Evolutionary conservation across 805 yeast species (phyloP), one percentile per base, ranked within the genome.

Genomic region (Tanozyma kutaoensis): DNA sequence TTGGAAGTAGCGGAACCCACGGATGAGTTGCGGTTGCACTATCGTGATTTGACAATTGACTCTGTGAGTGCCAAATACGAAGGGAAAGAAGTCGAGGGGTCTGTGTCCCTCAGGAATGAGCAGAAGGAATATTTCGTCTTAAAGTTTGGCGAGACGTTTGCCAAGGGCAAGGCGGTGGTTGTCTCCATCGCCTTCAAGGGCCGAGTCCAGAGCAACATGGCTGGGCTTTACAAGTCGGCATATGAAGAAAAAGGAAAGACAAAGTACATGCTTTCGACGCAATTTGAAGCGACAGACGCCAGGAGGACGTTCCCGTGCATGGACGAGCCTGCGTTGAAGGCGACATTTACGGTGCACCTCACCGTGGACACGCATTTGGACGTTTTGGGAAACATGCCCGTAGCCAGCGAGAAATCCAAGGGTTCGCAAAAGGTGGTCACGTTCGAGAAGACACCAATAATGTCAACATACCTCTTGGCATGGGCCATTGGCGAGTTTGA

Each of bases 51-150:
- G 34, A 36, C 45, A 8, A 39, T 58, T 4, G 24, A 34, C 16
- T 29, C 31, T 8, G 40, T 46, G 7, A 10, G 33, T 8, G 46
- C 60, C 28, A 31, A 28, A 3, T 23, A 37, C 4, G 42, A 41
- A 20, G 39, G 46, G 15, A 34, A 44, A 9, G 39, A 46, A 28
- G 37, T 55, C 1, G 47, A 50, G 6, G 37, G 46, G n/a, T 20
- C 22, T 2, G 36, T 38, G 9, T 24, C 45, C 8, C 40, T 38
- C 20, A 53, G 58, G 25, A 62, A 68, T 35, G 58, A 58, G 24
- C 72, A 71, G 14, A 60, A 64, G 34, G 93, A 88, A 56, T 66
- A 71, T 22, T 71, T 73, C 25, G 65, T 68, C 25, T 62, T 84
- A 45, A 55, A 58, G 26, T 70, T 86, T 34, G 67, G 58, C 26